Base-by-base conservation (phyloP, 768 basidiomycete species). In the Calocybe cyanea region DNA sequence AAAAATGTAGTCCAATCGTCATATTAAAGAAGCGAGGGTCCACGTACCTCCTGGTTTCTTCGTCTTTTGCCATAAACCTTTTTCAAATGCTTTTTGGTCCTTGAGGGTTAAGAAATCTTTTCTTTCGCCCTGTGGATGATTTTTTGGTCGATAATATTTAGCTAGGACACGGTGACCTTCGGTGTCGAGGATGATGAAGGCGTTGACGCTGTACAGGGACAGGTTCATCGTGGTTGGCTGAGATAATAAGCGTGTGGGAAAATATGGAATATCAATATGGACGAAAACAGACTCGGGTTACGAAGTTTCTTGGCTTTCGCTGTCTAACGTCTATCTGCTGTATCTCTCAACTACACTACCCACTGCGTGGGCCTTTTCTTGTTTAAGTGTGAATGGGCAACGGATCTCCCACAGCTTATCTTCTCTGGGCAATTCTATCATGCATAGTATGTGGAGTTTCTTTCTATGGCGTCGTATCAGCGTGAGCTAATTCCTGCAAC, bases 61-160 rank as follows among this genome's bases (percentile, higher is more conserved):
- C 0, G 95, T 96, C 70, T 99, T 99, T 56, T 90, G 85, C 78
- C 84, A 95, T 25, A 98, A 72, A 0, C 87, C 87, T 72, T 96
- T 95, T 73, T 99, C 96, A 62, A 97, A 97, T 7, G 84, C 80
- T 43, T 89, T 85, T 63, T 96, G 95, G 59, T 99, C 95, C 65
- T 97, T 98, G 55, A 92, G 62, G 4, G 80, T 80, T 11, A 73
- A 67, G 20, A 87, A 71, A 38, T 78, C 73, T 56, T 85, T 86
- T 47, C 70, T 65, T 66, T 87, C 71, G 65, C 80, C 75, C 33
- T 76, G 68, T 0, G 78, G 78, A 51, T 81, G 77, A 44, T 72
- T 74, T 62, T 85, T 74, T n/a, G 91, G 76, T 43, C 76, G 77
- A 62, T 95, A 98, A 73, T 98, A 98, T 65, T 98, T 98, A 23